Evolutionary conservation across 768 basidiomycete species (phyloP), one percentile per base, ranked within the genome.

Genomic region (Leccinum barrowsii): DNA sequence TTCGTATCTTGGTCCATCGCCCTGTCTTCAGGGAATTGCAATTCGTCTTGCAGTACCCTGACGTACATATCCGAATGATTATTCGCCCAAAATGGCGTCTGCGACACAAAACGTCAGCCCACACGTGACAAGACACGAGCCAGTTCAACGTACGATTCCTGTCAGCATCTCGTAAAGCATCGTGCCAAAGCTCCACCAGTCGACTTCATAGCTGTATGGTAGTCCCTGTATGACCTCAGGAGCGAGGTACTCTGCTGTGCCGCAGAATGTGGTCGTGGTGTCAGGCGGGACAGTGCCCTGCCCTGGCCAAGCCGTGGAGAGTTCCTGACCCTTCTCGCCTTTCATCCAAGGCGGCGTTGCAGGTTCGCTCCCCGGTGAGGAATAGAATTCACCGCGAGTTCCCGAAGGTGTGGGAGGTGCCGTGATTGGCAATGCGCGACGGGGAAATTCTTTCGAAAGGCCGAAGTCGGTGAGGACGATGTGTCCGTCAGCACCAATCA

Each of bases 171-270:
- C 96, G 71, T 92, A 94, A 59, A 98, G 76, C 90, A 98, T 96
- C 61, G 96, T 98, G 35, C 96, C 96, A 67, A 96, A 90, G 63
- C 89, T 92, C 95, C 94, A 99, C 92, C 94, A 96, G 71, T 98
- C 96, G 21, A 96, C 93, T 64, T 94, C 92, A 67, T 94, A 98
- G 63, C 88, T 87, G 70, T 98, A 96, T 19, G 87, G 82, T 65
- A 90, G 73, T 1, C 94, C 92, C 67, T 93, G 90, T 64, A 98
- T 93, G 48, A 98, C 94, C 75, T 99, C 96, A 0, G 97, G 97
- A 12, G 97, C 94, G 7, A 97, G 83, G 65, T 97, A 97, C 74
- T 96, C 94, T 3, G 94, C 94, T n/a, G 94, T 96, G 10, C 94
- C 94, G 73, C 91, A 96, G 70, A 97, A 96, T 7, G 94, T 94